Conservation (phyloP, 1,139 yeast genomes). For the Pneumocystis carinii region DNA sequence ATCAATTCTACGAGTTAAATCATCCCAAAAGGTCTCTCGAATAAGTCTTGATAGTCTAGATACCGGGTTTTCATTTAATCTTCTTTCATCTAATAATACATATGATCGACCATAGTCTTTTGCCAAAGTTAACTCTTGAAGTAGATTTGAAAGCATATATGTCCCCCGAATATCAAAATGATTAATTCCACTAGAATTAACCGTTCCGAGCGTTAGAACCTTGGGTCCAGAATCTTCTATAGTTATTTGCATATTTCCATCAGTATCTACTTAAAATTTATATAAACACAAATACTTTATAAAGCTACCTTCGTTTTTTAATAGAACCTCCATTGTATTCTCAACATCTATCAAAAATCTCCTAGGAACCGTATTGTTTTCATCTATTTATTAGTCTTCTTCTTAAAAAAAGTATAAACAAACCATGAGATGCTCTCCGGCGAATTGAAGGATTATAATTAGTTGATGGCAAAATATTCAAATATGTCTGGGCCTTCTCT, state of each 20-base stretch:
- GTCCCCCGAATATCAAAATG: constrained; percentile 80
- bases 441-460: neutral
- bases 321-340: constrained; percentile 50
- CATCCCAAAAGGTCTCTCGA: constrained; percentile 65
- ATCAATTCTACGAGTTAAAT: constrained; percentile 59
- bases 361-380: constrained; percentile 23
- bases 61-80: constrained; percentile 82
- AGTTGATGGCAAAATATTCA: neutral
- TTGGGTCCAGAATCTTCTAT: constrained; percentile 92
- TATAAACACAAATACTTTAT: neutral
- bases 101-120: constrained; percentile 63
- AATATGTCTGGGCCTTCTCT: neutral
- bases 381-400: neutral
- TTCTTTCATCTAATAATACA: constrained; percentile 64
- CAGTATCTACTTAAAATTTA: constrained; percentile 43
- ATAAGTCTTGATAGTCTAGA: constrained; percentile 60
- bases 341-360: constrained; percentile 69
- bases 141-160: constrained; percentile 71
- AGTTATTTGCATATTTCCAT: constrained; percentile 71
- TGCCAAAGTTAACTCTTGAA: constrained; percentile 84
- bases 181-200: constrained; percentile 25
- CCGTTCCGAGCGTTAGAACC: constrained; percentile 67
- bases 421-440: neutral
- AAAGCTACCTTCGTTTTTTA: constrained; percentile 39
- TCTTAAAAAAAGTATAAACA: neutral